Evolutionary conservation across 805 yeast species (phyloP).

Genomic region (Zygoascus biomembranicola): DNA sequence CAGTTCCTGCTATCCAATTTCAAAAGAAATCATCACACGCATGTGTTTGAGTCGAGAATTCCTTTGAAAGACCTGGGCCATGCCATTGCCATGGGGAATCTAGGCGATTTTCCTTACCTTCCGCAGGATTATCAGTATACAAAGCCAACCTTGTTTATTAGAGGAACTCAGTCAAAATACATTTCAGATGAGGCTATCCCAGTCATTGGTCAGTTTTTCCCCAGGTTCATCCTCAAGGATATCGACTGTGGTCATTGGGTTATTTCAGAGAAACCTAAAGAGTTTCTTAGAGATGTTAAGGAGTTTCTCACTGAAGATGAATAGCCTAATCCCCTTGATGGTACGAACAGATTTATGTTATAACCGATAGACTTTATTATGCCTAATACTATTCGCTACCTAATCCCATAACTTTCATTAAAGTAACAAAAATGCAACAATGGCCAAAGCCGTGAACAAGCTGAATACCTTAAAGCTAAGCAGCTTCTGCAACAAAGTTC

Average conservation of each 20-base stretch:
- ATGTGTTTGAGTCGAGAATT: conserved; percentile 40
- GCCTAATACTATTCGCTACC: too few relatives aligned
- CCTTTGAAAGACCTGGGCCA: conserved; percentile 67
- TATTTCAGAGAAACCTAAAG: conserved; percentile 76
- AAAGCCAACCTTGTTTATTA: conserved; percentile 67
- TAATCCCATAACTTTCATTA: too few relatives aligned
- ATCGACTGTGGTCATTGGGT: conserved; percentile 89
- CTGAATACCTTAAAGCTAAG: not conserved
- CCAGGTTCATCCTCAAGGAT: conserved; percentile 63
- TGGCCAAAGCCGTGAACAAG: not conserved
- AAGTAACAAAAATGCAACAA: not conserved
- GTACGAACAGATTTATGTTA: too few relatives aligned
- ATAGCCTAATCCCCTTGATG: not conserved
- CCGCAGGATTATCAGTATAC: conserved; percentile 45
- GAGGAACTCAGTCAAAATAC: conserved; percentile 70
- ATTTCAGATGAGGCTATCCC: conserved; percentile 26
- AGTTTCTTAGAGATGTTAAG: conserved; percentile 53
- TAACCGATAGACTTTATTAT: too few relatives aligned
- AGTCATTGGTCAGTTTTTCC: conserved; percentile 68
- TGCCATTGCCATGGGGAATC: conserved; percentile 42
- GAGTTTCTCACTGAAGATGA: conserved; percentile 35
- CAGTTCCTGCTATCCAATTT: conserved; percentile 74
- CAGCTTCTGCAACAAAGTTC: conserved; percentile 9
- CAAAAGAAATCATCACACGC: conserved; percentile 35
- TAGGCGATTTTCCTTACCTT: conserved; percentile 73